Evolutionary conservation across 1,284 basidiomycete genomes (phyloP).

Genomic region (Inonotus obliquus): DNA sequence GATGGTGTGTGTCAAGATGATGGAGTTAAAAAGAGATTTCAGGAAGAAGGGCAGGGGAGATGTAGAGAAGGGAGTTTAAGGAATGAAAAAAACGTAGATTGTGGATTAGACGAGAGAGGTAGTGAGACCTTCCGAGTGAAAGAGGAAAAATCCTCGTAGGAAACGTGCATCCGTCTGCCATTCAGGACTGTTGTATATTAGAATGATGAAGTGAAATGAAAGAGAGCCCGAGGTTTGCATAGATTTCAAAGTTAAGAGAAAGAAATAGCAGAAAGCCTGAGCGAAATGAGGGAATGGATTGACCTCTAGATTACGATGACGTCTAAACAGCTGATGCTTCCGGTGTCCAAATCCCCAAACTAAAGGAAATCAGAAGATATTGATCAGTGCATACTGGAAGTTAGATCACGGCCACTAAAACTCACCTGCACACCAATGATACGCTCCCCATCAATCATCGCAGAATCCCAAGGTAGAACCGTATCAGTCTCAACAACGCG

Average conservation of each 20-base stretch:
- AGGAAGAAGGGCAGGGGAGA: too few relatives aligned
- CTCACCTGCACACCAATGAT: constrained; percentile 14
- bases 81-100: too few relatives aligned
- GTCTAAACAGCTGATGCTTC: not conserved
- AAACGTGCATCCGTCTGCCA: too few relatives aligned
- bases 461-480: constrained; percentile 12
- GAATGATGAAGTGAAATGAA: too few relatives aligned
- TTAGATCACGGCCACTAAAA: not conserved
- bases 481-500: constrained; percentile 7
- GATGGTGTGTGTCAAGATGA: too few relatives aligned
- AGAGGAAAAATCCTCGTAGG: too few relatives aligned
- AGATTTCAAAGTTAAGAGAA: not conserved
- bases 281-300: not conserved
- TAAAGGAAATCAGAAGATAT: not conserved
- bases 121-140: too few relatives aligned
- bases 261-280: not conserved
- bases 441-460: constrained; percentile 14
- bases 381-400: not conserved
- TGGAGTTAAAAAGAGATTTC: too few relatives aligned
- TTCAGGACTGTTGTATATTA: too few relatives aligned
- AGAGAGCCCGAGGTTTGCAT: too few relatives aligned
- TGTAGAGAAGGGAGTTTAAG: too few relatives aligned
- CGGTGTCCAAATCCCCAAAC: not conserved
- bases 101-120: too few relatives aligned
- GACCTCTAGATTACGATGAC: not conserved